Base-by-base conservation (phyloP, 1,139 yeast species). In the Taiozyma sp. region DNA sequence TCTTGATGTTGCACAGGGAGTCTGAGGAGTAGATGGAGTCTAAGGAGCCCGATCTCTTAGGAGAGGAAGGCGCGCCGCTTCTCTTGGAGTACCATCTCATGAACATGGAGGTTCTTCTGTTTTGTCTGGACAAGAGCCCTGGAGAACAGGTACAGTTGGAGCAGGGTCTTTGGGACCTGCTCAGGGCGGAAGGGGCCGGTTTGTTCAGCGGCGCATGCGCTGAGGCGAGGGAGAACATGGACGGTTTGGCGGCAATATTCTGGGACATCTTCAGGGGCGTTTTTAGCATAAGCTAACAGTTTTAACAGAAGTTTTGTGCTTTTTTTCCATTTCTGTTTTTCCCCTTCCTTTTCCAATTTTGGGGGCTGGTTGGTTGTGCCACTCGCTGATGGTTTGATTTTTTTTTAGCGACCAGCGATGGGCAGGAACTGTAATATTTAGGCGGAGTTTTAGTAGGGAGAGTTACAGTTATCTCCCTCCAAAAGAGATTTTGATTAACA, bases 131-230 rank as follows among this genome's bases (percentile, higher is more conserved):
- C 49, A 87, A 68, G 48, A 86, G 71, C 8, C 96, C 96, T 9
- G 93, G 93, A 0, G 92, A 84, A 65, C 95, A 87, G 2, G 90
- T 85, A 70, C 96, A 87, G 69, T 87, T 83, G 48, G 80, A 75
- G 66, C 95, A 87, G 10, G 79, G 76, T 61, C 78, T 70, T 28
- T 63, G 60, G 54, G 54, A 59, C 51, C 59, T 56, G 48, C 51
- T 51, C 48, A 51, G 49, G 46, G 57, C 57, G 12, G 53, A 34
- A 9, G 54, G 52, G n/a, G 51, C 53, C 12, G 50, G 28, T 19
- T 40, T 40, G 13, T 46, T 38, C 28, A 27, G 43, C 50, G 19
- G 49, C 51, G 41, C 44, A 22, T 19, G 48, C 38, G 24, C 51
- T 7, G 64, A 54, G 32, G 61, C 58, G 27, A 63, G 48, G 16